A percentile compares a stretch with the other conserved stretches of the same genome.
Evolutionary conservation across 371 early-diverging fungal species (phyloP).

Genomic region (Choanephora cucurbitarum): DNA sequence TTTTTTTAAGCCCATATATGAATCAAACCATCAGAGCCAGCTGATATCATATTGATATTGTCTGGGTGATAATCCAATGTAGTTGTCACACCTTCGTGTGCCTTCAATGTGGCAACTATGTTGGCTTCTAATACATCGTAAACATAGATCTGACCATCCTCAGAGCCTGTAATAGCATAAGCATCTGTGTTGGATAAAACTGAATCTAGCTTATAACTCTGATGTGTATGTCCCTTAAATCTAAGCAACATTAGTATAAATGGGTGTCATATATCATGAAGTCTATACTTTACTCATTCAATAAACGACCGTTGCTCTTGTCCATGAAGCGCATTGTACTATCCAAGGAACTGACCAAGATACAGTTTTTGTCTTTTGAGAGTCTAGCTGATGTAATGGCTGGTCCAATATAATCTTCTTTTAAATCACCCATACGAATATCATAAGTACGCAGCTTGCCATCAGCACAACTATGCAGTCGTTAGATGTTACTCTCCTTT

Average conservation of each 20-base stretch:
- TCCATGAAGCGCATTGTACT: slow-evolving; percentile 82
- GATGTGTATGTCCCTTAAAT: slow-evolving; percentile 81
- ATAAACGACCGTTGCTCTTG: slow-evolving; percentile 69
- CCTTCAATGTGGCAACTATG: slow-evolving; percentile 17
- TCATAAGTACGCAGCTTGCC: slow-evolving; percentile 85
- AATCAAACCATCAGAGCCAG: slow-evolving; percentile 58
- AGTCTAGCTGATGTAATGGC: slow-evolving; percentile 80
- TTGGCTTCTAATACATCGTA: slow-evolving; percentile 83
- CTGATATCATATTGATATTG: slow-evolving; percentile 49
- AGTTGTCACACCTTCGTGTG: slow-evolving; percentile 41
- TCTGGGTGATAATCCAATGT: slow-evolving; percentile 50
- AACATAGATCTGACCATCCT: slow-evolving; percentile 83
- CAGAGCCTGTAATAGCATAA: slow-evolving; percentile 85
- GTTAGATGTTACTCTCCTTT: too few species aligned
- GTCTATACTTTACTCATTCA: slow-evolving; percentile 64
- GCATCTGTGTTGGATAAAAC: slow-evolving; percentile 73
- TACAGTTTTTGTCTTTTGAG: slow-evolving; percentile 76
- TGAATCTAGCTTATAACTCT: slow-evolving; percentile 73
- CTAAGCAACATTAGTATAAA: slow-evolving; percentile 38
- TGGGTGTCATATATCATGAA: not conserved
- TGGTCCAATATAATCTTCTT: slow-evolving; percentile 73
- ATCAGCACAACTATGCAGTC: slow-evolving; percentile 82
- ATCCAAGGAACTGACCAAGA: slow-evolving; percentile 78
- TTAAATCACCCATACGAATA: slow-evolving; percentile 72
- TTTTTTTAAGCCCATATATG: slow-evolving; percentile 45